Percentiles rank a stretch among this genome's conserved stretches.
Conservation (phyloP, 495 filamentous ascomycete species). For the Diplogelasinospora grovesii region DNA sequence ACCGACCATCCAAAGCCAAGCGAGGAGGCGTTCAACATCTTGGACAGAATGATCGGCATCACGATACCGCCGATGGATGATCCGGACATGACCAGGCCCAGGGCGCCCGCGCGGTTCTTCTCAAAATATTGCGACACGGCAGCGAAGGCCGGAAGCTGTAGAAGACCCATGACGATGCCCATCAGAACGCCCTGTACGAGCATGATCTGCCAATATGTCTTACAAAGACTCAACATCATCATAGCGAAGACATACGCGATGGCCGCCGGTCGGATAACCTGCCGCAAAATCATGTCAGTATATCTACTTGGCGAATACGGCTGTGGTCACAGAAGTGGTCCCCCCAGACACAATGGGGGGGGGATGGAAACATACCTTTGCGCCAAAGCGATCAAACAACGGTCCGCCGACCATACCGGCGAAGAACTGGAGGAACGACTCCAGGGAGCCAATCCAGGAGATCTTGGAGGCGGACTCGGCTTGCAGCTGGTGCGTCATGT, state of each 20-base stretch:
- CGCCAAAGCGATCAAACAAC: slow-evolving; percentile 43
- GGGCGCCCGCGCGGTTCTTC: slow-evolving; percentile 43
- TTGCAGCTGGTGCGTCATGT: slow-evolving; percentile 38
- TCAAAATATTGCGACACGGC: slow-evolving; percentile 51
- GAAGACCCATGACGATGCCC: slow-evolving; percentile 43
- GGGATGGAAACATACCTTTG: slow-evolving; percentile 23
- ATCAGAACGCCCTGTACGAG: slow-evolving; percentile 54
- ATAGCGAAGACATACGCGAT: slow-evolving; percentile 32
- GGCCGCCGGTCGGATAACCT: slow-evolving; percentile 35
- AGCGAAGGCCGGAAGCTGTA: slow-evolving; percentile 46
- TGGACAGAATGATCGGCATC: slow-evolving; percentile 40
- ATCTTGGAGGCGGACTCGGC: slow-evolving; percentile 41
- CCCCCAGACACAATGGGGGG: no score
- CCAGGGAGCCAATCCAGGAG: slow-evolving; percentile 52
- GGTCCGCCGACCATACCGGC: slow-evolving; percentile 38
- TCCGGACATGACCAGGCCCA: slow-evolving; percentile 50
- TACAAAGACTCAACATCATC: slow-evolving; percentile 55
- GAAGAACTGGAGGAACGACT: slow-evolving; percentile 38
- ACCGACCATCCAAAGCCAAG: slow-evolving; percentile 57
- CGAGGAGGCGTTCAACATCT: slow-evolving; percentile 27
- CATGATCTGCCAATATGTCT: slow-evolving; percentile 55
- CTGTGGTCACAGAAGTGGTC: background rate
- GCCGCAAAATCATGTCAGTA: slow-evolving; percentile 35
- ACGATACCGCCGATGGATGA: slow-evolving; percentile 53
- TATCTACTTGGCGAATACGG: background rate